Conservation (phyloP, 2,329 filamentous ascomycete species). For the Fusarium chaquense region DNA sequence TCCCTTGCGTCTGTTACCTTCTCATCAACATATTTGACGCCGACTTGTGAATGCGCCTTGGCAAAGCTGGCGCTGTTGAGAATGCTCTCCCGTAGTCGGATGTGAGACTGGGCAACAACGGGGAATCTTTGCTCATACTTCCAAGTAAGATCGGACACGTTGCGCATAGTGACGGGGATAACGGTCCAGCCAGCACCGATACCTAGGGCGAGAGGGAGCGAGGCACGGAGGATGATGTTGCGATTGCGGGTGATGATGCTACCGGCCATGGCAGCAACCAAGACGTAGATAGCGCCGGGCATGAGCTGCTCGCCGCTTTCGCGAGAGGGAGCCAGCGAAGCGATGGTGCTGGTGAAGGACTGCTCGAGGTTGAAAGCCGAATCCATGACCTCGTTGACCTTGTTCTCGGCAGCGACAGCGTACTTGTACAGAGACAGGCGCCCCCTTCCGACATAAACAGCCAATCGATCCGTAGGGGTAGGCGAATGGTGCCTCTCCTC, state of each 20-base stretch:
- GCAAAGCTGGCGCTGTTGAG: conserved; percentile 78
- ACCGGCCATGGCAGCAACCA: conserved; percentile 94
- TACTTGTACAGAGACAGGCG: conserved; percentile 85
- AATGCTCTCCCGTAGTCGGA: conserved; percentile 76
- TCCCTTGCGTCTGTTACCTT: conserved; percentile 82
- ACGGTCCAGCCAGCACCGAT: conserved; percentile 86
- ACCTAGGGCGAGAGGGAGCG: conserved; percentile 82
- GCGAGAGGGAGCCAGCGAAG: conserved; percentile 85
- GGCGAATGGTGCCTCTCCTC: conserved; percentile 62
- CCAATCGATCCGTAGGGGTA: conserved; percentile 90
- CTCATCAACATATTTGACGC: conserved; percentile 79
- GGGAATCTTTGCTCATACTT: conserved; percentile 92
- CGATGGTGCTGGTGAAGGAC: conserved; percentile 89
- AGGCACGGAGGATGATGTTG: conserved; percentile 82
- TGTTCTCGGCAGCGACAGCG: conserved; percentile 80
- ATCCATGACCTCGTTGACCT: conserved; percentile 85
- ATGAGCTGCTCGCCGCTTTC: conserved; percentile 90
- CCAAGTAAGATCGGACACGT: conserved; percentile 89
- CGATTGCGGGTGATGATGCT: conserved; percentile 91
- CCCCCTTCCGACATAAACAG: conserved; percentile 81
- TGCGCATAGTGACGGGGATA: conserved; percentile 89
- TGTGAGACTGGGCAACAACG: conserved; percentile 82
- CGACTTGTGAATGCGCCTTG: conserved; percentile 78
- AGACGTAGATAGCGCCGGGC: conserved; percentile 90
- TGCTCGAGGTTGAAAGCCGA: conserved; percentile 86